Evolutionary conservation across 768 basidiomycete species (phyloP).

Genomic region (Pulveroboletus sp.): DNA sequence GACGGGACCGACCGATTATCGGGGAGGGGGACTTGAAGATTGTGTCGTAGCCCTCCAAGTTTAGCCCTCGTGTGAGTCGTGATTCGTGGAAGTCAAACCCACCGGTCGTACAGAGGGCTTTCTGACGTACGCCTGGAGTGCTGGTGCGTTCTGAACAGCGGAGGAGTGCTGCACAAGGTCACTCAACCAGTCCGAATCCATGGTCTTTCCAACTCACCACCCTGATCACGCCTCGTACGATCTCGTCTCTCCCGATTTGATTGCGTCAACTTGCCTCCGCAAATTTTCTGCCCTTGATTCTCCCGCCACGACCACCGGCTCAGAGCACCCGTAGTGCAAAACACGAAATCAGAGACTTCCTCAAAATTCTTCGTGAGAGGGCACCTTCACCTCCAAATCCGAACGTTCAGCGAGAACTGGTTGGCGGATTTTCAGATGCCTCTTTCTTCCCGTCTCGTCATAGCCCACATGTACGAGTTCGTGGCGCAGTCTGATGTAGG

Average conservation of each 20-base stretch:
- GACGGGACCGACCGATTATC: conserved; percentile 51
- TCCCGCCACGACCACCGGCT: conserved; percentile 68
- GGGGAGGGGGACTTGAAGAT: conserved; percentile 45
- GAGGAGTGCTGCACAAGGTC: conserved; percentile 47
- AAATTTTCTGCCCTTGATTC: conserved; percentile 52
- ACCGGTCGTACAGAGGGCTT: conserved; percentile 61
- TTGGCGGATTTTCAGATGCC: conserved; percentile 49
- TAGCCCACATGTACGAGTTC: conserved; percentile 51
- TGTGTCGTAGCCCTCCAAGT: conserved; percentile 39
- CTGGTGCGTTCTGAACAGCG: conserved; percentile 57
- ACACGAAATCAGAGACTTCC: conserved; percentile 53
- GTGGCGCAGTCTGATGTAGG: conserved; percentile 53
- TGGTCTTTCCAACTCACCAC: conserved; percentile 37
- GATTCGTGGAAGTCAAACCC: not conserved
- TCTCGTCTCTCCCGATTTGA: conserved; percentile 58
- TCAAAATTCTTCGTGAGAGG: conserved; percentile 42
- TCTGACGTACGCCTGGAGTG: conserved; percentile 49
- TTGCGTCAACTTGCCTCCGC: conserved; percentile 57
- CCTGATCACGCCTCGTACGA: conserved; percentile 55
- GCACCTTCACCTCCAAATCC: conserved; percentile 15
- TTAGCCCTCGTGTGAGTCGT: not conserved
- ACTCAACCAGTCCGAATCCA: not conserved
- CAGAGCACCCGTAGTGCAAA: conserved; percentile 50
- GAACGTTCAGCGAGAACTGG: conserved; percentile 15
- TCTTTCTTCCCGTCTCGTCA: conserved; percentile 48